These are phyloP conservation scores for Monosporascus cannonballus DNA, from an alignment of 2,329 filamentous ascomycete species.

Conservation along the genomic window DNA sequence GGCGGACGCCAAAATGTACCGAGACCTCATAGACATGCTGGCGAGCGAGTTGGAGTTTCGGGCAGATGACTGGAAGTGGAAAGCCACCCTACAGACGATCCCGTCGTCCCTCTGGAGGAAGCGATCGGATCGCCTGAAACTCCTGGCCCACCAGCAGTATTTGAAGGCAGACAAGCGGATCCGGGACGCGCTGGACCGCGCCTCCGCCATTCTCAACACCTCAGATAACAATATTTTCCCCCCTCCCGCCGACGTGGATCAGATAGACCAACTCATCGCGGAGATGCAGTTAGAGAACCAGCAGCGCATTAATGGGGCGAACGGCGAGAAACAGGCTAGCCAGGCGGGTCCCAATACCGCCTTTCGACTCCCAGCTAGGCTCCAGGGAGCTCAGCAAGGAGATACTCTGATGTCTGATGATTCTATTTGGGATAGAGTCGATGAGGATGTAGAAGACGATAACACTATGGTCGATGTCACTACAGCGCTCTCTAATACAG, in stretches of 20 bases:
- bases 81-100: slow-evolving; percentile 8
- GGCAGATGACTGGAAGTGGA: slow-evolving; percentile 8
- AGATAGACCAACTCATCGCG: background rate
- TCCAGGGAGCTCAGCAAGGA: too few relatives aligned
- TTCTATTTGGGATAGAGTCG: background rate
- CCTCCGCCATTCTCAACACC: background rate
- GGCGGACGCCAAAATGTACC: slow-evolving; percentile 1
- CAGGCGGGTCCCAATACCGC: background rate
- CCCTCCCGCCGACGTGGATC: background rate
- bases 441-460: background rate
- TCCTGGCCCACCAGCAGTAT: slow-evolving; percentile 16
- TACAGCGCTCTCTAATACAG: background rate
- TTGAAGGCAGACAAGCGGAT: slow-evolving; percentile 10
- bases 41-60: background rate
- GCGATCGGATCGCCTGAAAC: slow-evolving; percentile 5
- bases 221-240: background rate
- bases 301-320: background rate
- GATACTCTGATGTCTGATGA: background rate
- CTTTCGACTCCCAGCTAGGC: too few relatives aligned
- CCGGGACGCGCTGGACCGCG: slow-evolving; percentile 15
- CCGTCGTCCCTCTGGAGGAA: slow-evolving; percentile 15
- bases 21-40: slow-evolving; percentile 5
- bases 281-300: background rate
- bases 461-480: background rate
- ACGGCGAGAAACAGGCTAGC: background rate